Conservation (phyloP, 2,329 filamentous ascomycete genomes). For the Myriosclerotinia curreyana region DNA sequence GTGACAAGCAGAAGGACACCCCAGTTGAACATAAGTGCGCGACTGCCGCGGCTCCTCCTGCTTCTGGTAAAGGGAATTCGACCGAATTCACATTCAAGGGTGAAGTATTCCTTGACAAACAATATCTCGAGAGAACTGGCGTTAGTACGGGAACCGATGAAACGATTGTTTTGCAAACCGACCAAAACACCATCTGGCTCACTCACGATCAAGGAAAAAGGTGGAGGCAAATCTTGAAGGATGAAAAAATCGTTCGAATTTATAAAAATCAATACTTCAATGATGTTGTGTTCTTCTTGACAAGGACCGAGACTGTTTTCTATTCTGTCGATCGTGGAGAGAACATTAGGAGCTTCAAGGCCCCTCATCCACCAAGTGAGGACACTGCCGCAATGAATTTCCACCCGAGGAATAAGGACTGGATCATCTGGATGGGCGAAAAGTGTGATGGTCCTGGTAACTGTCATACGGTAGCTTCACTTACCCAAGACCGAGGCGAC, state of each 20-base stretch:
- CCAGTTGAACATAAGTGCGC: constrained; percentile 73
- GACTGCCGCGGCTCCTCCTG: constrained; percentile 53
- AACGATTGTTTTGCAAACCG: constrained; percentile 57
- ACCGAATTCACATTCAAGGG: constrained; percentile 62
- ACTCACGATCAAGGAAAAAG: constrained; percentile 84
- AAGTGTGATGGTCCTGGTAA: constrained; percentile 57
- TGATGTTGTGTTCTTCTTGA: constrained; percentile 84
- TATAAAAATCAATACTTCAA: constrained; percentile 77
- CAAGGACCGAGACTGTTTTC: constrained; percentile 60
- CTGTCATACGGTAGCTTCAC: constrained; percentile 72
- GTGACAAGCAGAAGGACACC: constrained; percentile 65
- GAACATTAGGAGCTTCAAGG: constrained; percentile 69
- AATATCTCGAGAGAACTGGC: constrained; percentile 77
- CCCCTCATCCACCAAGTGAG: constrained; percentile 53
- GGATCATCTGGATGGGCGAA: constrained; percentile 84
- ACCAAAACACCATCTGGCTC: constrained; percentile 56
- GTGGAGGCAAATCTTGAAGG: constrained; percentile 71
- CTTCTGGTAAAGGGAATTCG: constrained; percentile 63
- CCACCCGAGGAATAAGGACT: constrained; percentile 81
- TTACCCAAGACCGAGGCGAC: constrained; percentile 76
- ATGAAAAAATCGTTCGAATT: constrained; percentile 67
- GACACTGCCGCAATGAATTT: constrained; percentile 59
- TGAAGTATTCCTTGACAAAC: constrained; percentile 50
- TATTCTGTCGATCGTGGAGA: constrained; percentile 80
- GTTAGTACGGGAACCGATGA: constrained; percentile 66